Percentiles rank a stretch among this genome's conserved stretches.
These are phyloP conservation scores for Musa itinerans DNA, from an alignment of 176 grass and related monocot species.

Conservation along the genomic window DNA sequence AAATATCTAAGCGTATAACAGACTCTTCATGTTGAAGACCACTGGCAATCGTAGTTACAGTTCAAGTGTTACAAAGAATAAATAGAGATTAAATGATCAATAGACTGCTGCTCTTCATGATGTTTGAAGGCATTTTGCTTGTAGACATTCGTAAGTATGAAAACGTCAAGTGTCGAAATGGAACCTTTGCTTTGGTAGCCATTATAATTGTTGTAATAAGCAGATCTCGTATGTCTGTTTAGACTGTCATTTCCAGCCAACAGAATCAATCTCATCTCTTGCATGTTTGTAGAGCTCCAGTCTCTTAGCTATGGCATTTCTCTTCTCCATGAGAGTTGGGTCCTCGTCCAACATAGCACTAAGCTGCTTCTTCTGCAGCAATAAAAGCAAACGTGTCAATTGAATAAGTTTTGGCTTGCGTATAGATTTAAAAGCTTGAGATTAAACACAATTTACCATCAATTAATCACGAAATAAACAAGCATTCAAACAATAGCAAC, in stretches of 20 bases:
- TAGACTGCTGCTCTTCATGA: neutral
- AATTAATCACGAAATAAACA: neutral
- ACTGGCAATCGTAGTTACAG: too few relatives aligned
- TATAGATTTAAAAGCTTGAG: too few relatives aligned
- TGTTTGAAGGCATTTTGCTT: neutral
- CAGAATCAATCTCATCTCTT: conserved; percentile 83
- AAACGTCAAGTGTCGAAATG: neutral
- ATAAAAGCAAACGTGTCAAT: neutral
- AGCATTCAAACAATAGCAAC: neutral
- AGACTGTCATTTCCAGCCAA: conserved; percentile 84
- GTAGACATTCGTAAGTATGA: neutral
- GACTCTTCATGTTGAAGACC: too few relatives aligned
- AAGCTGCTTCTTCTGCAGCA: conserved; percentile 83
- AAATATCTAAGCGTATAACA: too few relatives aligned
- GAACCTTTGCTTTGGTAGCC: neutral
- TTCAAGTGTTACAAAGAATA: too few relatives aligned
- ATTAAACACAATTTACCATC: too few relatives aligned
- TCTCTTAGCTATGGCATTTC: conserved; percentile 74
- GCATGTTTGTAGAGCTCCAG: conserved; percentile 96
- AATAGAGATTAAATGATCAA: too few relatives aligned
- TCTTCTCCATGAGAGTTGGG: conserved; percentile 95
- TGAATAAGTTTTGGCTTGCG: neutral
- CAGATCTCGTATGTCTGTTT: neutral
- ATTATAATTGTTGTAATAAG: neutral
- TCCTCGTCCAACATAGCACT: conserved; percentile 97